Conservation (phyloP, 2,329 filamentous ascomycete species). For the Calonectria fujianensis region DNA sequence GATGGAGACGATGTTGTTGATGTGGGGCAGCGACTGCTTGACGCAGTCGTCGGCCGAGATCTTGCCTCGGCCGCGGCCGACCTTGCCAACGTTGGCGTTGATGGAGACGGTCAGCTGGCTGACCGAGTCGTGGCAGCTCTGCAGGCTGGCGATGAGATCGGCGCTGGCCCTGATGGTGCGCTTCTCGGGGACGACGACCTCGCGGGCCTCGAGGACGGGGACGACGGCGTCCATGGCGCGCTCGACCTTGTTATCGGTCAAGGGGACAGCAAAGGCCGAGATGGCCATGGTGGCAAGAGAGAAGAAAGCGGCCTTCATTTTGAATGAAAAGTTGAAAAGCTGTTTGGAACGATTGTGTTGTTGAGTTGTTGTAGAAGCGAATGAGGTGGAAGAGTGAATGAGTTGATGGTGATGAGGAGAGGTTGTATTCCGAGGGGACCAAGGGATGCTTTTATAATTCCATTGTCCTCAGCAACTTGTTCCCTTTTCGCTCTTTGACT, state of each 20-base stretch:
- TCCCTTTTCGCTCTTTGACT: neutral
- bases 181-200: neutral
- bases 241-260: constrained; percentile 10
- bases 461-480: neutral
- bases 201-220: constrained; percentile 2
- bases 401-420: constrained; percentile 6
- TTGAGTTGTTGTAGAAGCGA: constrained; percentile 1
- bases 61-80: constrained; percentile 1
- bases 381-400: constrained; percentile 14
- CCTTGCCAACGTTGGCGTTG: constrained; percentile 8
- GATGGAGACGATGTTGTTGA: neutral
- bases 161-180: constrained; percentile 19
- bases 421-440: neutral
- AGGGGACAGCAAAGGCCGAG: constrained; percentile 1
- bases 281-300: constrained; percentile 17
- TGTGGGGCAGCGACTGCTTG: neutral
- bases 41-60: neutral
- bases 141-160: constrained; percentile 14
- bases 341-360: constrained; percentile 14
- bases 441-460: neutral
- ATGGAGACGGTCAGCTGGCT: constrained; percentile 12
- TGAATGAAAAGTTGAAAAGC: neutral
- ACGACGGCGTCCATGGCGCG: neutral
- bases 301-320: constrained; percentile 23
- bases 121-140: neutral